Evolutionary conservation across 179 eudicot species (phyloP).

Genomic region (Silene noctiflora): DNA sequence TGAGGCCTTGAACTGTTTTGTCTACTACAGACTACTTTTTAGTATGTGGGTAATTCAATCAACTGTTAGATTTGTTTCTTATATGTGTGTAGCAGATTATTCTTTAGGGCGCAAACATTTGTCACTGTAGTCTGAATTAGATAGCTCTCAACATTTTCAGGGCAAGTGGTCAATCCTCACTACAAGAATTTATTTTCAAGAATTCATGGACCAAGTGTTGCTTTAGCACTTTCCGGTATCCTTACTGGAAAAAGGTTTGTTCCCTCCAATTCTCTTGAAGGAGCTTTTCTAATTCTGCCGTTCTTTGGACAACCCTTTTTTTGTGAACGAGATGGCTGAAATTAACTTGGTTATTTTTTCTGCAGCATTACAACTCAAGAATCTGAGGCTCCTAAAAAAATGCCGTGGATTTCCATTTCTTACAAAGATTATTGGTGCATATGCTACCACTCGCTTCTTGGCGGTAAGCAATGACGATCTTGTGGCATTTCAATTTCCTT

Average conservation of each 20-base stretch:
- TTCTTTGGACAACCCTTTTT: background rate
- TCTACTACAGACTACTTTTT: background rate
- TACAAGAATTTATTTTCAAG: constrained; percentile 40
- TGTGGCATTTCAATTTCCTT: background rate
- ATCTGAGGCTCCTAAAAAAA: constrained; percentile 41
- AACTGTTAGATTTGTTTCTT: background rate
- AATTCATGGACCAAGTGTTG: constrained; percentile 42
- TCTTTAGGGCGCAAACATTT: background rate
- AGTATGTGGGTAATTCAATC: background rate
- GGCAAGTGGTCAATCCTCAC: constrained; percentile 65
- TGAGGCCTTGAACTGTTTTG: constrained; percentile 32
- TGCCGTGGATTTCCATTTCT: constrained; percentile 74
- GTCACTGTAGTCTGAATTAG: background rate
- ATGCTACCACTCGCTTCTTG: constrained; percentile 49
- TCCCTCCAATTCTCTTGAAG: background rate
- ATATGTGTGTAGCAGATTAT: background rate
- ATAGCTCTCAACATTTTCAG: constrained; percentile 36
- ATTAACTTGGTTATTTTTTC: background rate
- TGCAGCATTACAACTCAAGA: constrained; percentile 48
- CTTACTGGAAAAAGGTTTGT: constrained; percentile 77
- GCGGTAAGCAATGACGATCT: constrained; percentile 24
- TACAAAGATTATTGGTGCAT: constrained; percentile 74
- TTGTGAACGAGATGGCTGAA: background rate
- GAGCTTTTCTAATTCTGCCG: background rate
- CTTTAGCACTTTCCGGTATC: constrained; percentile 62